Percentiles rank a stretch among this genome's conserved stretches.
These are phyloP conservation scores for Fraxinus baroniana DNA, from an alignment of 305 asterid genomes.

Conservation along the genomic window DNA sequence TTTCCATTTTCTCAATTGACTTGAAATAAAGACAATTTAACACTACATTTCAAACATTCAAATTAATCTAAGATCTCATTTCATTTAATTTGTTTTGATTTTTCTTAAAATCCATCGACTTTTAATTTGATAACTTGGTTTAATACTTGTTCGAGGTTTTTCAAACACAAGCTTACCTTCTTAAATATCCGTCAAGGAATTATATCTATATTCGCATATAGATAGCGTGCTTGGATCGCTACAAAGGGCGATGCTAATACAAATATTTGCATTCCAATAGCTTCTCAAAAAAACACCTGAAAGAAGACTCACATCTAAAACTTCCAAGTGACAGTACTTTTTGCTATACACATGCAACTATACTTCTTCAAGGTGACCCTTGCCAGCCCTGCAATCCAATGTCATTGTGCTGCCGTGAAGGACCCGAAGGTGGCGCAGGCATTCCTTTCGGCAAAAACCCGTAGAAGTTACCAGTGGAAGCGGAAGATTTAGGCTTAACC, in stretches of 20 bases:
- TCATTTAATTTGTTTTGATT: background rate
- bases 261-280: background rate
- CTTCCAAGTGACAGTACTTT: background rate
- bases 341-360: background rate
- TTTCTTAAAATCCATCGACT: background rate
- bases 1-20: slow-evolving; percentile 25
- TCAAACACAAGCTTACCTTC: background rate
- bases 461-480: slow-evolving; percentile 21
- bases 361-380: slow-evolving; percentile 23
- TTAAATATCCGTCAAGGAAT: background rate
- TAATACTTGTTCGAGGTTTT: background rate
- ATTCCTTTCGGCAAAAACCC: slow-evolving; percentile 65
- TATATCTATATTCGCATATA: too few relatives aligned
- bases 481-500: slow-evolving; percentile 28
- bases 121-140: too few relatives aligned
- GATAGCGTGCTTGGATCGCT: background rate
- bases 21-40: background rate
- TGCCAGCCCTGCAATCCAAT: slow-evolving; percentile 36
- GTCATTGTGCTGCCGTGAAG: slow-evolving; percentile 60
- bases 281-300: background rate
- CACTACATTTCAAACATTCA: background rate
- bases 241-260: background rate
- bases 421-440: slow-evolving; percentile 72
- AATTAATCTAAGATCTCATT: background rate
- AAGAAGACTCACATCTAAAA: slow-evolving; percentile 17